These are phyloP conservation scores for Serendipita sp. DNA, from an alignment of 768 basidiomycete genomes.

Conservation along the genomic window DNA sequence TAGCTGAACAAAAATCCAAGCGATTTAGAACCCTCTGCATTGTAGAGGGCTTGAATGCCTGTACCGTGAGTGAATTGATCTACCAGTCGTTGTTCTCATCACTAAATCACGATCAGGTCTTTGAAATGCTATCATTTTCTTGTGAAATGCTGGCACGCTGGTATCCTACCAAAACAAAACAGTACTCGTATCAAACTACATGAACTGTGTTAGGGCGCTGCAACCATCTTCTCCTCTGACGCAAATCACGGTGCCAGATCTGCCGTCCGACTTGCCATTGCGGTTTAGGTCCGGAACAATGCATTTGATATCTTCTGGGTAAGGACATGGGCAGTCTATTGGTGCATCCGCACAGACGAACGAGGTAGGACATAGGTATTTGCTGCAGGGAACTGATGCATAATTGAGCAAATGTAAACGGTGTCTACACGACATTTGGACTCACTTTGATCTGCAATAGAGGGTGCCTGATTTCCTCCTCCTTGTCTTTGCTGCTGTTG, in stretches of 20 bases:
- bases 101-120: neutral
- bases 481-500: conserved; percentile 45
- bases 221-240: conserved; percentile 53
- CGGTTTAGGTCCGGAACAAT: conserved; percentile 42
- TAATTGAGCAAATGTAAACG: neutral
- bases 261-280: conserved; percentile 20
- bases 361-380: conserved; percentile 62
- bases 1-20: conserved; percentile 7
- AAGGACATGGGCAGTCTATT: conserved; percentile 64
- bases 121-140: conserved; percentile 23
- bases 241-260: conserved; percentile 50
- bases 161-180: neutral
- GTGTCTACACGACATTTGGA: conserved; percentile 6
- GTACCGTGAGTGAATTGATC: neutral
- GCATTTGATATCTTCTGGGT: conserved; percentile 63
- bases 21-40: conserved; percentile 5
- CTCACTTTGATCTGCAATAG: conserved; percentile 50
- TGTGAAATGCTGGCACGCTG: neutral
- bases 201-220: conserved; percentile 38
- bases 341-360: conserved; percentile 49
- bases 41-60: neutral
- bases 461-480: conserved; percentile 45
- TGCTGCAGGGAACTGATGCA: conserved; percentile 46
- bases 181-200: neutral
- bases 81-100: neutral